A percentile compares a stretch with the other conserved stretches of the same genome.
phyloP scores from a whole-genome alignment of 164 flowering plant genomes.

The grape (Vitis vinifera) region DNA sequence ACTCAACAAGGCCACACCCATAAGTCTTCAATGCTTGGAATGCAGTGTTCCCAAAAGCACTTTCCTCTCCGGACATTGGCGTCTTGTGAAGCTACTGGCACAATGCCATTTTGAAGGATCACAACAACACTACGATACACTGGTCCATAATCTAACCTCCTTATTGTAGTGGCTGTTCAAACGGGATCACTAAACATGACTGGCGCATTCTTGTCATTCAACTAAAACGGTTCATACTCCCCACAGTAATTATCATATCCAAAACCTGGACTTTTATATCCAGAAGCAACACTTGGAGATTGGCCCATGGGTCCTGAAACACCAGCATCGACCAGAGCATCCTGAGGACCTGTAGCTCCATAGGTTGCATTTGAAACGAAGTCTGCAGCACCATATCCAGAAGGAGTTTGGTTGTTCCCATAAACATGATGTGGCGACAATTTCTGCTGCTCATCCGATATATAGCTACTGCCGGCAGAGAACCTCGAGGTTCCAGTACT shows the following conservation, averaged over 20 bases:
- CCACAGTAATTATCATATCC: conserved; percentile 44
- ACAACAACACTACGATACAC: conserved; percentile 71
- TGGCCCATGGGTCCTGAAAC: conserved; percentile 9
- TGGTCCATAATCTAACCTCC: conserved; percentile 93
- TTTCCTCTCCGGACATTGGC: conserved; percentile 54
- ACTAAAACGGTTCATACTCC: conserved; percentile 92
- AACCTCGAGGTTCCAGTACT: too few relatives aligned
- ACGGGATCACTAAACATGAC: conserved; percentile 87
- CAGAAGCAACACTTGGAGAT: conserved; percentile 11
- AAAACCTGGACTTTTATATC: conserved; percentile 3
- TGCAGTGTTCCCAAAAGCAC: too few relatives aligned
- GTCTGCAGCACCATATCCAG: not conserved
- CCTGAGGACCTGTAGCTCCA: not conserved
- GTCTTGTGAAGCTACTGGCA: conserved; percentile 33
- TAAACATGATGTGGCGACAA: too few relatives aligned
- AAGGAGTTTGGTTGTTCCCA: not conserved
- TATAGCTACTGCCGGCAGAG: too few relatives aligned
- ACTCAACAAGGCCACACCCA: too few relatives aligned
- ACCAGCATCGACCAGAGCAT: not conserved
- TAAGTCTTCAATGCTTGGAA: too few relatives aligned
- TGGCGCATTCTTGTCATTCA: conserved; percentile 92
- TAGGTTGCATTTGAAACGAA: conserved; percentile 4
- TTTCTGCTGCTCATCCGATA: too few relatives aligned
- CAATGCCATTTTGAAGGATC: conserved; percentile 29
- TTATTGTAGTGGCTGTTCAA: conserved; percentile 92